A percentile compares a stretch with the other conserved stretches of the same genome.
phyloP scores from a whole-genome alignment of 805 yeast genomes.

The Osmozyma mogii region DNA sequence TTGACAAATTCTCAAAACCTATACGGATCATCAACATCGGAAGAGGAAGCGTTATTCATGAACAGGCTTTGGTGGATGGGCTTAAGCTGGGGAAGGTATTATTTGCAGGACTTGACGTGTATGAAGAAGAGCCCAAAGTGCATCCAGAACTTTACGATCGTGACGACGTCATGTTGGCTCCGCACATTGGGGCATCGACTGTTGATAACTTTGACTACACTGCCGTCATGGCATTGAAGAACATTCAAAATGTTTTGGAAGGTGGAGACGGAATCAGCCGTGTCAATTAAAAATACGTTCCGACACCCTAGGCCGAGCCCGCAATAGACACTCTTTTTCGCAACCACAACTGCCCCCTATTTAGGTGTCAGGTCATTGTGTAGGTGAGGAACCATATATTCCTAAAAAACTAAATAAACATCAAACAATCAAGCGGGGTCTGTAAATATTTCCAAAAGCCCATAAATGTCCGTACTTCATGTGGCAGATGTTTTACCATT shows the following conservation, averaged over 20 bases:
- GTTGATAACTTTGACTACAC: constrained; percentile 8
- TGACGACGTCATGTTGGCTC: constrained; percentile 58
- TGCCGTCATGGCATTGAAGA: constrained; percentile 25
- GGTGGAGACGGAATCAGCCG: constrained; percentile 20
- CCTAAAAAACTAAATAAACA: no score
- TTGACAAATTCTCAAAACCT: constrained; percentile 43
- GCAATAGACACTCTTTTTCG: no score
- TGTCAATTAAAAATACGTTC: constrained; percentile 6
- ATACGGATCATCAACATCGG: constrained; percentile 68
- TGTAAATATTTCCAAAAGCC: no score
- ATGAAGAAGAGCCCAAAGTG: constrained; percentile 52
- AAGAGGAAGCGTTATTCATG: constrained; percentile 63
- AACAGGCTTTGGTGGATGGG: constrained; percentile 54
- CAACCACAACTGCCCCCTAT: no score
- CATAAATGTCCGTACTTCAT: no score
- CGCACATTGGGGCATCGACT: constrained; percentile 57
- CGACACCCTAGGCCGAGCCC: no score
- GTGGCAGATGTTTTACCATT: no score
- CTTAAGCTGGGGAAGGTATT: constrained; percentile 51
- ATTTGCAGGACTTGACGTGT: constrained; percentile 71
- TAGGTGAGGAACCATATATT: no score
- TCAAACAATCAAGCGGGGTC: no score
- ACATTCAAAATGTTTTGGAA: constrained; percentile 40
- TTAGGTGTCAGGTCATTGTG: no score
- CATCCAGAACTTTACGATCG: constrained; percentile 43